phyloP scores from a whole-genome alignment of 768 basidiomycete species.

The Phlegmacium glaucopus region DNA sequence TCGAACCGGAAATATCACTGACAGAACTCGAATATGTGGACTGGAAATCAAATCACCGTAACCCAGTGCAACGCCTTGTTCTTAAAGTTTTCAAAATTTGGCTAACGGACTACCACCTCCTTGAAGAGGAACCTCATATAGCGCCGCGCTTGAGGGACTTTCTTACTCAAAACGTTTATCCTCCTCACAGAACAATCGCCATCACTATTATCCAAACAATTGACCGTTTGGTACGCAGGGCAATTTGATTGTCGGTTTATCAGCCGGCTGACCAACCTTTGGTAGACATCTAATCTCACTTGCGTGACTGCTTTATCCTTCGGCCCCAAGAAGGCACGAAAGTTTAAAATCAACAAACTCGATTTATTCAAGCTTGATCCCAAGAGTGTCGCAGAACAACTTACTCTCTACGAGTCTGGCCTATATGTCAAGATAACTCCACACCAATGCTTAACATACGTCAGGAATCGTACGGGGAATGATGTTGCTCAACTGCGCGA shows the following conservation, averaged over 20 bases:
- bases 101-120: slow-evolving; percentile 57
- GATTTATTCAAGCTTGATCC: slow-evolving; percentile 68
- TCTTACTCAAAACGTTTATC: slow-evolving; percentile 39
- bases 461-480: slow-evolving; percentile 35
- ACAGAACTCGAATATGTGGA: slow-evolving; percentile 50
- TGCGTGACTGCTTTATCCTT: slow-evolving; percentile 15
- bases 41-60: slow-evolving; percentile 63
- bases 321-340: slow-evolving; percentile 36
- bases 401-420: slow-evolving; percentile 70
- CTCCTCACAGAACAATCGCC: slow-evolving; percentile 41
- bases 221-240: slow-evolving; percentile 47
- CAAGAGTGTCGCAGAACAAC: slow-evolving; percentile 71
- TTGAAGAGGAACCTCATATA: slow-evolving; percentile 64
- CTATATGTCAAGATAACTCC: slow-evolving; percentile 68
- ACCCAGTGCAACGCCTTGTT: slow-evolving; percentile 61
- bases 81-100: slow-evolving; percentile 55
- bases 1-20: slow-evolving; percentile 48
- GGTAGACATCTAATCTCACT: slow-evolving; percentile 39
- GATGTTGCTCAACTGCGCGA: slow-evolving; percentile 41
- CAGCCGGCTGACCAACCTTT: slow-evolving; percentile 4
- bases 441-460: slow-evolving; percentile 72
- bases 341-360: slow-evolving; percentile 48
- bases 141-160: slow-evolving; percentile 56
- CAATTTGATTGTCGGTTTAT: slow-evolving; percentile 1
- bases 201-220: slow-evolving; percentile 49